Percentiles rank a stretch among this genome's conserved stretches.
phyloP scores from a whole-genome alignment of 768 basidiomycete species.

The Roridomyces roridus region DNA sequence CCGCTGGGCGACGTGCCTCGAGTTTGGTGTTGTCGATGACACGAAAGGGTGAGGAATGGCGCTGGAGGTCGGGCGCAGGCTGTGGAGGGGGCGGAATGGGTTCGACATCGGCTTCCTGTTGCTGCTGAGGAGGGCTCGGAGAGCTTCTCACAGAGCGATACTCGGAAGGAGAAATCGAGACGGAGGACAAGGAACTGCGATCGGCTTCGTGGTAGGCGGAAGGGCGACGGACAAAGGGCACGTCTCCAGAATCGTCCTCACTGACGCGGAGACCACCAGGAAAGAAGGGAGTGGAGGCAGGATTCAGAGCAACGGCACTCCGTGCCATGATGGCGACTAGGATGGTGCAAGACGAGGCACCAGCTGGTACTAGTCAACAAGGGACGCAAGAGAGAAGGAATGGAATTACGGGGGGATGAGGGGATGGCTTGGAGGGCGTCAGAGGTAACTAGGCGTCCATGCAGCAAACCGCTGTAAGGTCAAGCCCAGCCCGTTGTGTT shows the following conservation, averaged over 20 bases:
- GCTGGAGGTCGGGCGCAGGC: slow-evolving; percentile 44
- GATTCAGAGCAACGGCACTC: slow-evolving; percentile 74
- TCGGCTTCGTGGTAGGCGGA: slow-evolving; percentile 50
- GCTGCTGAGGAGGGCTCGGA: slow-evolving; percentile 62
- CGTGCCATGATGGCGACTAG: slow-evolving; percentile 62
- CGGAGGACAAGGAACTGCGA: slow-evolving; percentile 57
- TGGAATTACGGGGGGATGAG: not conserved
- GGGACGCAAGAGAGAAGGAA: slow-evolving; percentile 8
- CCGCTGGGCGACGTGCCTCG: slow-evolving; percentile 47
- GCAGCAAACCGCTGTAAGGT: not conserved
- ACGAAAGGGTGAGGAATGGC: slow-evolving; percentile 54
- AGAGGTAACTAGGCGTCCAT: not conserved
- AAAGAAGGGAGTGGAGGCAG: slow-evolving; percentile 85
- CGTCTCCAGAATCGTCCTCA: slow-evolving; percentile 59
- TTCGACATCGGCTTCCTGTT: slow-evolving; percentile 38
- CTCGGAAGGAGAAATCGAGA: slow-evolving; percentile 68
- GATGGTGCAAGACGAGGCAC: slow-evolving; percentile 22
- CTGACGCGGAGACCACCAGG: slow-evolving; percentile 66
- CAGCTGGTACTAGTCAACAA: slow-evolving; percentile 22
- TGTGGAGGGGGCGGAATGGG: slow-evolving; percentile 35
- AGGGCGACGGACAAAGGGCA: slow-evolving; percentile 44
- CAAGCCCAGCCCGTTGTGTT: not conserved
- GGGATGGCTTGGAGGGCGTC: not conserved
- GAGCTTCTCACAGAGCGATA: slow-evolving; percentile 73
- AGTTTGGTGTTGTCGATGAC: slow-evolving; percentile 53